Percentiles rank a stretch among this genome's conserved stretches.
phyloP scores from a whole-genome alignment of 768 basidiomycete species.

The Mycena amicta region DNA sequence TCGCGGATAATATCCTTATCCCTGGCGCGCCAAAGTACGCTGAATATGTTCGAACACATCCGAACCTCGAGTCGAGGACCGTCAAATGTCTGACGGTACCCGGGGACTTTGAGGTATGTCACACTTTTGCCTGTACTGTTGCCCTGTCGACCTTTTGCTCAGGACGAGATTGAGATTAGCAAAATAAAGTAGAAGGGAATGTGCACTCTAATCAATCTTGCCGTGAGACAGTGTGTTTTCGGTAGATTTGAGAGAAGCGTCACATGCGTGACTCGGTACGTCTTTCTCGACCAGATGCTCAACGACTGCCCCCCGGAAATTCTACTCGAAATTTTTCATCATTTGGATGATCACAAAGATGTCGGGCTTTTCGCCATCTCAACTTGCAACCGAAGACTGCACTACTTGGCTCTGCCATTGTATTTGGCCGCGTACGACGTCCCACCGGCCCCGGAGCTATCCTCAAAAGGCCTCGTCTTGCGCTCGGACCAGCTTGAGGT shows the following conservation, averaged over 20 bases:
- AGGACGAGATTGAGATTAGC: not conserved
- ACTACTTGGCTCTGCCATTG: slow-evolving; percentile 14
- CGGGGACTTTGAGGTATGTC: not conserved
- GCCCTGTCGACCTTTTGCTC: not conserved
- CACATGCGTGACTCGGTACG: no score
- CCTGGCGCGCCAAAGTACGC: not conserved
- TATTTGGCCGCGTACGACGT: slow-evolving; percentile 12
- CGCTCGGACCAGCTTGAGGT: slow-evolving; percentile 4
- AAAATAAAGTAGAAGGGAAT: not conserved
- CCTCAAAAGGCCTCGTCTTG: slow-evolving; percentile 5
- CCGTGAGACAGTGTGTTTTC: no score
- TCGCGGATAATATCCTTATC: not conserved
- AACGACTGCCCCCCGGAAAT: slow-evolving; percentile 6
- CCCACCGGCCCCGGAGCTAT: not conserved
- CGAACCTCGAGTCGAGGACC: not conserved
- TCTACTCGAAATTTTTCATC: slow-evolving; percentile 8
- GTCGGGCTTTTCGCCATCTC: slow-evolving; percentile 9
- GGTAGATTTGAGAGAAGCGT: no score
- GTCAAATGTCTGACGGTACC: not conserved
- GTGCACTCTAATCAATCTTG: no score
- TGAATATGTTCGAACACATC: not conserved
- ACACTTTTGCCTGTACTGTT: not conserved
- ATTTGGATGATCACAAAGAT: slow-evolving; percentile 4
- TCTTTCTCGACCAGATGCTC: no score
- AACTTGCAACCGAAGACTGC: slow-evolving; percentile 6